phyloP scores from a whole-genome alignment of 768 basidiomycete genomes.

The Calocybe cyanea region DNA sequence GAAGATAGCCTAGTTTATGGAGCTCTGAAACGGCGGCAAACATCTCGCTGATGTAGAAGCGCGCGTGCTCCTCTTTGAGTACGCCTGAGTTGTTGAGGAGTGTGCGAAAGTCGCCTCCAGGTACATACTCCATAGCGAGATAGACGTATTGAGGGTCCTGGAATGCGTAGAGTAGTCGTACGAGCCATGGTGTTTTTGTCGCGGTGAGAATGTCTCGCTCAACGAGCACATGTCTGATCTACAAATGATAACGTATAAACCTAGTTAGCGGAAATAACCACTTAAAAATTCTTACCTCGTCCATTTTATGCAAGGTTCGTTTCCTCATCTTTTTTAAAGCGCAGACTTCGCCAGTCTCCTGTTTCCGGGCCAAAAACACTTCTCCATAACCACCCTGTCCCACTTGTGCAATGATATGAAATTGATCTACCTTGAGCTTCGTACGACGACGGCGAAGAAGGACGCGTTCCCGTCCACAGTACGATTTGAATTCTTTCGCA shows the following conservation, averaged over 20 bases:
- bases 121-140: conserved; percentile 99
- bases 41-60: conserved; percentile 98
- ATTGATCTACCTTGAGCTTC: conserved; percentile 90
- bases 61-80: conserved; percentile 93
- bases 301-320: conserved; percentile 94
- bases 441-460: conserved; percentile 88
- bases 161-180: conserved; percentile 92
- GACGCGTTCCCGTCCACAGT: conserved; percentile 91
- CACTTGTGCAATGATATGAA: conserved; percentile 97
- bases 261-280: conserved; percentile 1
- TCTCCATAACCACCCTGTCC: conserved; percentile 99
- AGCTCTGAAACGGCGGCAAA: conserved; percentile 90
- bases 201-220: conserved; percentile 97
- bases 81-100: conserved; percentile 97
- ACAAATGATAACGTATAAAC: not conserved
- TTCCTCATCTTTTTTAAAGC: conserved; percentile 98
- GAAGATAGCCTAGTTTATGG: conserved; percentile 97
- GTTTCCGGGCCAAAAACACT: conserved; percentile 92
- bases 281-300: conserved; percentile 85
- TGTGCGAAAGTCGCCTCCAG: conserved; percentile 97
- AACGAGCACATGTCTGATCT: conserved; percentile 97
- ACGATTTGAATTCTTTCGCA: conserved; percentile 83
- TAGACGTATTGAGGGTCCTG: conserved; percentile 91
- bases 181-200: conserved; percentile 97
- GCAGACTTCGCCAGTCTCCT: conserved; percentile 94